Evolutionary conservation across 2,329 filamentous ascomycete species (phyloP).

Genomic region (Polychaeton citri): DNA sequence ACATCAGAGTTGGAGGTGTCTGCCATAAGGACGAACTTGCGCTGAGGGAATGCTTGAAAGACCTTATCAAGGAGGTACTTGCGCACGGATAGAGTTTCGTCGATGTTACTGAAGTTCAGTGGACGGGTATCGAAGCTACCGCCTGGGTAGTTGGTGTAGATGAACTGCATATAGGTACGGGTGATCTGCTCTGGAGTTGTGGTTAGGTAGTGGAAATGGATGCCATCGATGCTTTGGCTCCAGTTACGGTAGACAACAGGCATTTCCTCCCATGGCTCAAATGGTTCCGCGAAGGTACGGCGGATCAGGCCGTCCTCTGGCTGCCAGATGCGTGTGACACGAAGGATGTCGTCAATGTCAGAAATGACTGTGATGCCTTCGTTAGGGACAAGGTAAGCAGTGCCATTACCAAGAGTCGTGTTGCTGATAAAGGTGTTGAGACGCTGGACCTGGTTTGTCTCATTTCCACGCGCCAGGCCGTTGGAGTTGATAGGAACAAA

Average conservation of each 20-base stretch:
- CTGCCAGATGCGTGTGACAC: constrained; percentile 69
- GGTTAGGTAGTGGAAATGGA: constrained; percentile 72
- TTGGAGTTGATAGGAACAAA: constrained; percentile 53
- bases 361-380: constrained; percentile 59
- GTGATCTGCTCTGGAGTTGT: constrained; percentile 69
- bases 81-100: constrained; percentile 59
- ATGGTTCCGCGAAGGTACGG: constrained; percentile 54
- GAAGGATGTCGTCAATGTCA: constrained; percentile 69
- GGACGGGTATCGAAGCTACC: constrained; percentile 68
- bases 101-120: constrained; percentile 64
- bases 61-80: constrained; percentile 56
- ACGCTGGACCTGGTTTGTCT: constrained; percentile 50
- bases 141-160: constrained; percentile 63
- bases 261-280: constrained; percentile 66
- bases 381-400: constrained; percentile 61
- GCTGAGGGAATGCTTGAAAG: constrained; percentile 60
- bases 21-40: constrained; percentile 63
- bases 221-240: constrained; percentile 50
- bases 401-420: constrained; percentile 54
- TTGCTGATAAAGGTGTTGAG: constrained; percentile 56
- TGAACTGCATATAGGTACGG: constrained; percentile 65
- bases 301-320: constrained; percentile 64
- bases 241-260: constrained; percentile 66
- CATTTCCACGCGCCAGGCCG: constrained; percentile 49
- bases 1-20: constrained; percentile 68